Base-by-base conservation (phyloP, 495 filamentous ascomycete genomes). In the Aspergillus olivimuriae region DNA sequence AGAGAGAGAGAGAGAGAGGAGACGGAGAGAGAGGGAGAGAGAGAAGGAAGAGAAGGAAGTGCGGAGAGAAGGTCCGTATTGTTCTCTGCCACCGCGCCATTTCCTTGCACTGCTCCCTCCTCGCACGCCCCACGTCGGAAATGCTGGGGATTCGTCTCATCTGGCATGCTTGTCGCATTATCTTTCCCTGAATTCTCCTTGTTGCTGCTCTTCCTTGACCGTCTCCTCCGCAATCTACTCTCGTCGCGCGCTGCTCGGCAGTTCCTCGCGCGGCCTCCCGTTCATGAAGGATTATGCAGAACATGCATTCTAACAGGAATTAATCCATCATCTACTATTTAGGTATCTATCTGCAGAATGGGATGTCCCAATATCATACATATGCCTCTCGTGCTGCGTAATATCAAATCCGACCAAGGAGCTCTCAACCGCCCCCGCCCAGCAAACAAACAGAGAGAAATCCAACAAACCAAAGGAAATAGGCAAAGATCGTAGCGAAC, bases 1-100 rank as follows among this genome's bases (percentile, higher is more conserved):
- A 47, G 34, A 40, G 34, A 40, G 15, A 33, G 23, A 20, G 32
- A 22, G 39, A 39, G 19, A 22, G 37, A 18, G 33, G 36, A 23
- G 17, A 30, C 26, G 42, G 37, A 47, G 40, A 38, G 33, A 26
- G 37, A 23, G 18, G 26, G 44, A 40, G 37, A 32, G 36, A 28
- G 24, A 11, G 24, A 28, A 11, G 11, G 11, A 28, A 11, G 11
- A 11, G 24, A 11, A 28, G 24, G 24, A 28, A 28, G 11, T 5
- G 11, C 24, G n/a, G n/a, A n/a, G n/a, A n/a, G n/a, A n/a, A n/a
- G n/a, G 40, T 21, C 40, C 40, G 28, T 42, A 42, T 42, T n/a
- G n/a, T n/a, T n/a, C n/a, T n/a, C n/a, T n/a, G n/a, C 17, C 12
- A 11, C 19, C 16, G 33, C 33, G 33, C 16, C 15, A 34, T 34